Evolutionary conservation across 2,329 filamentous ascomycete genomes (phyloP).

Genomic region (Trichophyton rubrum): DNA sequence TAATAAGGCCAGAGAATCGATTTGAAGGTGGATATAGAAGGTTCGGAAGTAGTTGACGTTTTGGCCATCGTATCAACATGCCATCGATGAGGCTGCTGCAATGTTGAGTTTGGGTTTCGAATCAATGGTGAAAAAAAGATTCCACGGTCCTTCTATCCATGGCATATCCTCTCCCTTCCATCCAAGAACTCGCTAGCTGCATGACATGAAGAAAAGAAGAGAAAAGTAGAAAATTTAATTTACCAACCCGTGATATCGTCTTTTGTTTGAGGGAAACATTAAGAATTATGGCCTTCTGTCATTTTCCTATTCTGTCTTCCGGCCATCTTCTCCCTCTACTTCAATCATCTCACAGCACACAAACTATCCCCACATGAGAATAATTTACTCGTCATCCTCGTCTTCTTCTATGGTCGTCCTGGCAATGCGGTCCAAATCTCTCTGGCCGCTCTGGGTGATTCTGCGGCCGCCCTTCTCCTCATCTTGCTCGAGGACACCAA

Average conservation of each 20-base stretch:
- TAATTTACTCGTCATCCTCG: slow-evolving; percentile 25
- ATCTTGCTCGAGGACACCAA: slow-evolving; percentile 92
- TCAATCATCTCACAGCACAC: neutral
- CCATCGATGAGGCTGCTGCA: neutral
- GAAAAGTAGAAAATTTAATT: slow-evolving; percentile 1
- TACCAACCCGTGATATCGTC: slow-evolving; percentile 1
- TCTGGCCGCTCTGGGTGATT: slow-evolving; percentile 95
- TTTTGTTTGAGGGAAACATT: slow-evolving; percentile 1
- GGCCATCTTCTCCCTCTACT: neutral
- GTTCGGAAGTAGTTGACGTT: neutral
- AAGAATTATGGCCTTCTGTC: neutral
- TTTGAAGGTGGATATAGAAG: neutral
- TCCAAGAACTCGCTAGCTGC: slow-evolving; percentile 1
- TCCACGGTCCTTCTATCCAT: neutral
- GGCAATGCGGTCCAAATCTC: slow-evolving; percentile 94
- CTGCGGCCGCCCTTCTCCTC: slow-evolving; percentile 97
- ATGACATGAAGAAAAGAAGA: neutral
- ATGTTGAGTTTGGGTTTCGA: neutral
- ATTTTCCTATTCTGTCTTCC: slow-evolving; percentile 1
- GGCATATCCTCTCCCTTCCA: neutral
- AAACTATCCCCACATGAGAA: neutral
- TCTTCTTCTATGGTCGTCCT: slow-evolving; percentile 51
- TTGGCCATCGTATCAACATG: neutral
- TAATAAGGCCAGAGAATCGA: neutral
- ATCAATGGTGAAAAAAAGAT: neutral